A percentile compares a stretch with the other conserved stretches of the same genome.
phyloP scores from a whole-genome alignment of 2,329 filamentous ascomycete genomes.

The Juglanconis oblonga region DNA sequence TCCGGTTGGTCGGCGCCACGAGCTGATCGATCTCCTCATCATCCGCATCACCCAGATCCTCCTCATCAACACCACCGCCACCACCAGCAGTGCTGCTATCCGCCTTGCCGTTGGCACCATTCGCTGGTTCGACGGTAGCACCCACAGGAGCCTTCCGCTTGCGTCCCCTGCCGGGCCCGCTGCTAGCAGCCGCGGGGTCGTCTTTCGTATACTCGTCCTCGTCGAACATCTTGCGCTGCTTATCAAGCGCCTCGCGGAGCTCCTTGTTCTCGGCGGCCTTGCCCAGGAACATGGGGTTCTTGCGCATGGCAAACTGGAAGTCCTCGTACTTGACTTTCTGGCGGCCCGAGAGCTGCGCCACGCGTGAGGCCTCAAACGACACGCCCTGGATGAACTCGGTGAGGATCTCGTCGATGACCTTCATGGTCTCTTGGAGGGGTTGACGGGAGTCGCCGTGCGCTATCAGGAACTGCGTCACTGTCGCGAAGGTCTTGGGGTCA shows the following conservation, averaged over 20 bases:
- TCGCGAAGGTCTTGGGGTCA: constrained; percentile 1
- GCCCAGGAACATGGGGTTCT: constrained; percentile 81
- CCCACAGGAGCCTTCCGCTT: constrained; percentile 8
- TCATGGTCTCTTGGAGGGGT: constrained; percentile 79
- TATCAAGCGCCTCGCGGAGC: constrained; percentile 83
- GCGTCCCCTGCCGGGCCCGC: constrained; percentile 4
- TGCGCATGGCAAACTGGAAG: constrained; percentile 89
- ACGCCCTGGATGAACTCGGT: constrained; percentile 96
- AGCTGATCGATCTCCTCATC: constrained; percentile 16
- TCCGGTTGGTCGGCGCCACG: constrained; percentile 12
- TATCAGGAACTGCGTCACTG: constrained; percentile 73
- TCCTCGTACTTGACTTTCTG: constrained; percentile 99
- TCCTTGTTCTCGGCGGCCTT: constrained; percentile 86
- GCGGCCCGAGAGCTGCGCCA: constrained; percentile 80
- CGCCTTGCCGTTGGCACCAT: background rate
- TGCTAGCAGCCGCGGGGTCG: background rate
- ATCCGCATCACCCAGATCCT: constrained; percentile 19
- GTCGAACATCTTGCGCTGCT: constrained; percentile 73
- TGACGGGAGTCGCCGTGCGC: constrained; percentile 76
- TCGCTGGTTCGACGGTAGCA: background rate
- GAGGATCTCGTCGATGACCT: constrained; percentile 88
- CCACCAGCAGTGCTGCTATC: constrained; percentile 1
- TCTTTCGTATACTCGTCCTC: constrained; percentile 49
- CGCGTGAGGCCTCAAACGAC: constrained; percentile 83
- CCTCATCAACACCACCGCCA: constrained; percentile 15